Percentiles rank a stretch among this genome's conserved stretches.
These are phyloP conservation scores for Ballota nigra DNA, from an alignment of 257 asterid species.

Conservation along the genomic window DNA sequence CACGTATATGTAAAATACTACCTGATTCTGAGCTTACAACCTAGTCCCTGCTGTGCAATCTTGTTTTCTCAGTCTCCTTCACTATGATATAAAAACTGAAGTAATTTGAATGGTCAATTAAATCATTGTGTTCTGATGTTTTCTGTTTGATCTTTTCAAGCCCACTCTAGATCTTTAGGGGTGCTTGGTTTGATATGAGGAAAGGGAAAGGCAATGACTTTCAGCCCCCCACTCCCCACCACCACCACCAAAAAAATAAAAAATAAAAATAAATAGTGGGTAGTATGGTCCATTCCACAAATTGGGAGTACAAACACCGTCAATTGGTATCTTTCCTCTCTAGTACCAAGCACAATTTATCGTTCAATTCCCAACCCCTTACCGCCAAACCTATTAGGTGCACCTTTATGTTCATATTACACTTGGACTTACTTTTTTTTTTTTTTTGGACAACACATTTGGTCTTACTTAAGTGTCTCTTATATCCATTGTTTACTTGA, in stretches of 20 bases:
- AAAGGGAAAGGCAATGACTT: neutral
- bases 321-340: neutral
- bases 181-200: neutral
- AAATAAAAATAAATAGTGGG: neutral
- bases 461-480: slow-evolving; percentile 17
- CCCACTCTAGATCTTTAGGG: slow-evolving; percentile 23
- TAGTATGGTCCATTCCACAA: neutral
- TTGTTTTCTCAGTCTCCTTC: neutral
- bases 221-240: neutral
- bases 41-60: neutral
- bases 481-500: slow-evolving; percentile 28
- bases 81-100: slow-evolving; percentile 9
- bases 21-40: neutral
- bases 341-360: neutral
- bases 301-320: neutral
- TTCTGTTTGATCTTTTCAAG: neutral
- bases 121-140: slow-evolving; percentile 9
- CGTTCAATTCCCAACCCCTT: neutral
- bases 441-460: too few species aligned
- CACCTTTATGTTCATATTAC: slow-evolving; percentile 2
- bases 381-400: neutral
- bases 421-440: slow-evolving; percentile 13
- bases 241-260: too few species aligned
- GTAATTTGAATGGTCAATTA: neutral
- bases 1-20: neutral